Evolutionary conservation across 2,329 filamentous ascomycete genomes (phyloP).

Genomic region (Boeremia exigua): DNA sequence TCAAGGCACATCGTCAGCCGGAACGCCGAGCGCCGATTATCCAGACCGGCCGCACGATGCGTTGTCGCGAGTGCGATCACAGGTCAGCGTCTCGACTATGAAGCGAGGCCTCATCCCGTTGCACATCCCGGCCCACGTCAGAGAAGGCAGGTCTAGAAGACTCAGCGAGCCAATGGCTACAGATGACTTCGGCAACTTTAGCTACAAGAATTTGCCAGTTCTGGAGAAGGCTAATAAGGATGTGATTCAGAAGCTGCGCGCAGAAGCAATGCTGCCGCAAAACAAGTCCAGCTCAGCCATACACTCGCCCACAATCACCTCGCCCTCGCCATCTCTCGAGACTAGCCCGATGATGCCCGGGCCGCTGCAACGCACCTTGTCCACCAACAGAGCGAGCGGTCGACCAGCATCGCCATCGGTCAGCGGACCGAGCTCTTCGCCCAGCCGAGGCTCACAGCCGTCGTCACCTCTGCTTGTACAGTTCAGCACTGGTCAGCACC

Average conservation of each 20-base stretch:
- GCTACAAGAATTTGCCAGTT: slow-evolving; percentile 96
- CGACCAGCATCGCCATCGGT: slow-evolving; percentile 87
- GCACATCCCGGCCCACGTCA: slow-evolving; percentile 94
- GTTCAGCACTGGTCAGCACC: slow-evolving; percentile 83
- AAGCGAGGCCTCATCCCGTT: slow-evolving; percentile 94
- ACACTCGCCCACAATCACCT: slow-evolving; percentile 53
- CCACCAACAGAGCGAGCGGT: slow-evolving; percentile 73
- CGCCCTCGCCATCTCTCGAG: slow-evolving; percentile 73
- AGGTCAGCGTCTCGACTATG: slow-evolving; percentile 78
- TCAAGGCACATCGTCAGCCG: slow-evolving; percentile 74
- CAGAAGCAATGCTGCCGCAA: slow-evolving; percentile 81
- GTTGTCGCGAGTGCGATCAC: slow-evolving; percentile 83
- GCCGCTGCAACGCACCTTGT: slow-evolving; percentile 81
- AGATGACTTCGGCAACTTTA: slow-evolving; percentile 95
- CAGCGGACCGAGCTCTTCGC: slow-evolving; percentile 82
- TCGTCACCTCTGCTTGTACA: slow-evolving; percentile 95
- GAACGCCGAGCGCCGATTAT: slow-evolving; percentile 76
- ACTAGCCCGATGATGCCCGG: slow-evolving; percentile 83
- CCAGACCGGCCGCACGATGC: slow-evolving; percentile 93
- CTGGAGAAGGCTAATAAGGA: slow-evolving; percentile 99
- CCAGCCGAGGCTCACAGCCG: slow-evolving; percentile 81
- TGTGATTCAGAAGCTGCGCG: slow-evolving; percentile 92
- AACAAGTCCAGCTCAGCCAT: slow-evolving; percentile 55
- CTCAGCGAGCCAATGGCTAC: slow-evolving; percentile 87
- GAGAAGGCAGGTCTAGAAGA: slow-evolving; percentile 84